Conservation (phyloP, 2,329 filamentous ascomycete species). For the Graphium sp. region DNA sequence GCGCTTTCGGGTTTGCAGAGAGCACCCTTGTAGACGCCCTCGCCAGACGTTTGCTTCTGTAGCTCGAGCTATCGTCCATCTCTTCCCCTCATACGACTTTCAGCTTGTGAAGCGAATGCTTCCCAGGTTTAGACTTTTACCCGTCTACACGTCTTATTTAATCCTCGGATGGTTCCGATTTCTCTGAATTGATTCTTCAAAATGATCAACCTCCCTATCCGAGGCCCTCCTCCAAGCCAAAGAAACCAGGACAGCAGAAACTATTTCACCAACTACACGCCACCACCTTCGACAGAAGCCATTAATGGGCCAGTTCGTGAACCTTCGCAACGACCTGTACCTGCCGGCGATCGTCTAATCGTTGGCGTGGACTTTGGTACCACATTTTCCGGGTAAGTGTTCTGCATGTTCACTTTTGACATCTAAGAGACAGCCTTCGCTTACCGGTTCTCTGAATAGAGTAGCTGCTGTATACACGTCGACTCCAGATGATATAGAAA, state of each 20-base stretch:
- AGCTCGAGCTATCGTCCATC: too few species aligned
- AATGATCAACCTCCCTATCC: conserved; percentile 33
- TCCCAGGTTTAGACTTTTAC: conserved; percentile 10
- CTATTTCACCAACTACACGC: conserved; percentile 37
- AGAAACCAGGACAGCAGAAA: conserved; percentile 38
- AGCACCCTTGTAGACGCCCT: too few species aligned
- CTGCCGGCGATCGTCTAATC: conserved; percentile 47
- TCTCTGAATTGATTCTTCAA: background rate
- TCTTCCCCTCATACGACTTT: too few species aligned
- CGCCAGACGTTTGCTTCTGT: too few species aligned
- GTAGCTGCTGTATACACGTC: conserved; percentile 60
- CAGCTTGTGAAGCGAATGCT: background rate
- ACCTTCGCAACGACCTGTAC: conserved; percentile 30
- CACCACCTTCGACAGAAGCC: conserved; percentile 40
- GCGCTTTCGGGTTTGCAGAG: too few species aligned
- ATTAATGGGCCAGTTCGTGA: conserved; percentile 45
- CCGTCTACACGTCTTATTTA: conserved; percentile 4
- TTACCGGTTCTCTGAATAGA: background rate
- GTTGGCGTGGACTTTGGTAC: conserved; percentile 74
- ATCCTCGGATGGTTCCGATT: background rate
- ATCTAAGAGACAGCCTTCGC: conserved; percentile 4
- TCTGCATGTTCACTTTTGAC: conserved; percentile 3
- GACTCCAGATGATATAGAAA: conserved; percentile 64
- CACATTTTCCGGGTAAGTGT: conserved; percentile 58
- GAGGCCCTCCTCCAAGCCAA: conserved; percentile 24